A percentile compares a stretch with the other conserved stretches of the same genome.
Conservation (phyloP, 148 eudicot genomes). For the Linanthus parryae region DNA sequence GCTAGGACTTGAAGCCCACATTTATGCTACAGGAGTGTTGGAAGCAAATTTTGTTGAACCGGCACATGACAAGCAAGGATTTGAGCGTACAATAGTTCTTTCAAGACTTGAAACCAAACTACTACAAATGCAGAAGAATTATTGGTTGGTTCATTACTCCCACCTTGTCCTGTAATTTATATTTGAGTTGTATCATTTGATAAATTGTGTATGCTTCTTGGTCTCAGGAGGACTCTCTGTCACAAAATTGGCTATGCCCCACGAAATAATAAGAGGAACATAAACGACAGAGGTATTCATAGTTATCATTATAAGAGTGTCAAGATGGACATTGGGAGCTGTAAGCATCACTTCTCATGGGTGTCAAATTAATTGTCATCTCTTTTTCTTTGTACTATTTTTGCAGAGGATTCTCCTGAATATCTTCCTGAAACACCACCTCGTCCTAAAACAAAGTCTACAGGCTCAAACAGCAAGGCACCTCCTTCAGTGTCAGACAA, state of each 20-base stretch:
- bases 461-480: conserved; percentile 15
- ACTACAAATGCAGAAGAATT: conserved; percentile 61
- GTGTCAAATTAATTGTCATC: too few relatives aligned
- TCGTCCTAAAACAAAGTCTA: conserved; percentile 25
- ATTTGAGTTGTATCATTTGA: conserved; percentile 4
- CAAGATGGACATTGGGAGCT: too few relatives aligned
- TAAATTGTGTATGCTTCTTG: conserved; percentile 9
- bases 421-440: conserved; percentile 24
- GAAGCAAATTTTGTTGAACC: conserved; percentile 99
- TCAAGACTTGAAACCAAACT: conserved; percentile 69
- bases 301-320: too few relatives aligned
- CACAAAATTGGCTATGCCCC: conserved; percentile 90
- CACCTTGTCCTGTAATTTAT: neutral
- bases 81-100: conserved; percentile 91
- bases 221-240: conserved; percentile 51
- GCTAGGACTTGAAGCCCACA: conserved; percentile 6
- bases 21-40: conserved; percentile 61
- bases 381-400: neutral
- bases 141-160: conserved; percentile 48
- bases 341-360: too few relatives aligned
- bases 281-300: conserved; percentile 39
- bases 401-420: conserved; percentile 51
- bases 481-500: conserved; percentile 19
- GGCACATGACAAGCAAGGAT: conserved; percentile 98
- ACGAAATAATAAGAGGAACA: conserved; percentile 32